Percentiles rank a stretch among this genome's conserved stretches.
phyloP scores from a whole-genome alignment of 1,284 basidiomycete genomes.

The Microbotryomycetes sp. region DNA sequence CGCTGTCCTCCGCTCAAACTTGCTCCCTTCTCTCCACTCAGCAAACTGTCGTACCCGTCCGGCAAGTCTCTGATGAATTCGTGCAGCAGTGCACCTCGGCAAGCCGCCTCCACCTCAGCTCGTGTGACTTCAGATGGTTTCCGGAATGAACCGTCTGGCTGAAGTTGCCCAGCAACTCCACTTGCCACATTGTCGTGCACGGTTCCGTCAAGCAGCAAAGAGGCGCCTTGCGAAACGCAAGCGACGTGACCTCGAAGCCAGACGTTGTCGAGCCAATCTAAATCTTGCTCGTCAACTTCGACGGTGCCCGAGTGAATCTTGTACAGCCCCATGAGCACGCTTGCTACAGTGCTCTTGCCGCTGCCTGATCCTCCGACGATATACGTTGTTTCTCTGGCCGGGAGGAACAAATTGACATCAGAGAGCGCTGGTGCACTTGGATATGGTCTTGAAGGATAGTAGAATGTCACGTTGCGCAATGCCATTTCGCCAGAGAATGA shows the following conservation, averaged over 20 bases:
- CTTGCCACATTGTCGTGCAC: conserved; percentile 86
- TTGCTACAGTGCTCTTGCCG: conserved; percentile 87
- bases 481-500: conserved; percentile 62
- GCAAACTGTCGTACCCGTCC: conserved; percentile 75
- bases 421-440: conserved; percentile 50
- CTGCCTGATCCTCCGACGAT: conserved; percentile 86
- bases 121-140: conserved; percentile 51
- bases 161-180: conserved; percentile 54
- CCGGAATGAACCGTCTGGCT: conserved; percentile 38
- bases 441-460: conserved; percentile 73
- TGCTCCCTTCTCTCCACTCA: conserved; percentile 63
- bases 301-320: conserved; percentile 47
- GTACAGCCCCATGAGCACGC: conserved; percentile 76
- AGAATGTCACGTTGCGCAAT: conserved; percentile 68
- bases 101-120: conserved; percentile 70
- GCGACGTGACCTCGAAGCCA: conserved; percentile 70
- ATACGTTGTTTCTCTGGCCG: conserved; percentile 80
- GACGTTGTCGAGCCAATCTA: conserved; percentile 64
- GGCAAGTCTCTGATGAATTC: conserved; percentile 79
- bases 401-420: conserved; percentile 65
- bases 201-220: conserved; percentile 70
- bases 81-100: conserved; percentile 77
- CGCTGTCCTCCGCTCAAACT: conserved; percentile 86
- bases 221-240: conserved; percentile 66
- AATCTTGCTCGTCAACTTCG: conserved; percentile 72